phyloP scores from a whole-genome alignment of 352 stramenopile genomes.

The Phytophthora constricta region DNA sequence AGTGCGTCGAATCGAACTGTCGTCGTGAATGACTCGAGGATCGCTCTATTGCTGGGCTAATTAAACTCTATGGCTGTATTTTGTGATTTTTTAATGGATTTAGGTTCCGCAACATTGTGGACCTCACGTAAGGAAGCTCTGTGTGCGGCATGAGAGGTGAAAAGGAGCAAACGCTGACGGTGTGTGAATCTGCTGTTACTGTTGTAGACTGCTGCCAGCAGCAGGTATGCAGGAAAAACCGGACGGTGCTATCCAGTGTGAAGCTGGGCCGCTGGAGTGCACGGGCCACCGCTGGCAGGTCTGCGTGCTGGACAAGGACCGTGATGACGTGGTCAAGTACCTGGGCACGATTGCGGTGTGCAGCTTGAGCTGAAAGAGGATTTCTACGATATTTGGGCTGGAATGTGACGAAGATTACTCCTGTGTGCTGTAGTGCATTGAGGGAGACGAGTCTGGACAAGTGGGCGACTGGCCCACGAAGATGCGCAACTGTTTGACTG shows the following conservation, averaged over 20 bases:
- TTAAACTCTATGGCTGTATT: background rate
- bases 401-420: background rate
- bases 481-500: slow-evolving; percentile 71
- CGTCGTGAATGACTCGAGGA: too few relatives aligned
- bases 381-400: background rate
- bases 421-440: slow-evolving; percentile 56
- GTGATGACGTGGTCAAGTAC: slow-evolving; percentile 78
- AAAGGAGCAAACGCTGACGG: slow-evolving; percentile 2
- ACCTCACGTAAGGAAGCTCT: slow-evolving; percentile 56
- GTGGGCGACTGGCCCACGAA: slow-evolving; percentile 78
- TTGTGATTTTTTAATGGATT: slow-evolving; percentile 4
- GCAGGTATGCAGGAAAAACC: slow-evolving; percentile 71
- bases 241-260: slow-evolving; percentile 63
- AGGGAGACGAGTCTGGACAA: slow-evolving; percentile 75
- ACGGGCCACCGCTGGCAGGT: slow-evolving; percentile 73
- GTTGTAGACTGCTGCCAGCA: slow-evolving; percentile 64
- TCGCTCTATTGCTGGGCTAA: background rate
- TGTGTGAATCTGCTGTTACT: slow-evolving; percentile 4
- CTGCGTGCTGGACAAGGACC: slow-evolving; percentile 80
- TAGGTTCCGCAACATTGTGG: slow-evolving; percentile 75
- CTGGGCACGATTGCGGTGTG: slow-evolving; percentile 74
- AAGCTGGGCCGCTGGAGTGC: slow-evolving; percentile 72
- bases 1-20: slow-evolving; percentile 28
- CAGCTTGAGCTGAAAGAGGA: background rate
- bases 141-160: background rate